phyloP scores from a whole-genome alignment of 2,329 filamentous ascomycete species.

The Calonectria pauciramosa region DNA sequence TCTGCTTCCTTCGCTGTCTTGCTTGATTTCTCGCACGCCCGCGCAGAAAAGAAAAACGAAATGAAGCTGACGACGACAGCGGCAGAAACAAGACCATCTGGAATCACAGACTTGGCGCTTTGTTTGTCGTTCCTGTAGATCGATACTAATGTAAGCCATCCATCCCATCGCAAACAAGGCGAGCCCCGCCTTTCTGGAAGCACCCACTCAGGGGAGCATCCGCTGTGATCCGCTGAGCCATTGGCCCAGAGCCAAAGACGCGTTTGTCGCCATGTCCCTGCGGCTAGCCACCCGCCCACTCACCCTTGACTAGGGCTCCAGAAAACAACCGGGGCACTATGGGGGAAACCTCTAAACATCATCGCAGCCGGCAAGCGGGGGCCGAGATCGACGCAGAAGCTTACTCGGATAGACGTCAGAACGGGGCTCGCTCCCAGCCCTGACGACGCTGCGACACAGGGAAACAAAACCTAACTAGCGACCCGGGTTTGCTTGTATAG shows the following conservation, averaged over 20 bases:
- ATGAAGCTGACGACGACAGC: background rate
- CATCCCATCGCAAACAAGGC: background rate
- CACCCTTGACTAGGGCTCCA: background rate
- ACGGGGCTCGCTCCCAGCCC: slow-evolving; percentile 1
- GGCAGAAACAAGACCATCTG: background rate
- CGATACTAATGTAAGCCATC: background rate
- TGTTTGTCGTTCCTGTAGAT: slow-evolving; percentile 2
- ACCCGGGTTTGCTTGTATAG: background rate
- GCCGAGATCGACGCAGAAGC: slow-evolving; percentile 8
- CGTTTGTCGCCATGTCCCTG: slow-evolving; percentile 8
- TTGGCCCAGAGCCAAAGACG: background rate
- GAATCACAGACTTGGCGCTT: background rate
- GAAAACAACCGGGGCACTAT: background rate
- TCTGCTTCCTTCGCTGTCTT: background rate
- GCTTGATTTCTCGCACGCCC: background rate
- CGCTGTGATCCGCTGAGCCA: background rate
- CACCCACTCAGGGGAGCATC: background rate
- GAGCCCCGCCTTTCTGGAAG: background rate
- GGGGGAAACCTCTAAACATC: background rate
- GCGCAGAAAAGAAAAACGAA: background rate
- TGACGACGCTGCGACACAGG: background rate
- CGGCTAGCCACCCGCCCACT: background rate
- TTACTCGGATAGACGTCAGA: background rate
- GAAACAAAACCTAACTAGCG: background rate
- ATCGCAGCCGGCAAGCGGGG: background rate